Evolutionary conservation across 2,329 filamentous ascomycete species (phyloP), one percentile per base, ranked within the genome.

Genomic region (Apiospora koreana): DNA sequence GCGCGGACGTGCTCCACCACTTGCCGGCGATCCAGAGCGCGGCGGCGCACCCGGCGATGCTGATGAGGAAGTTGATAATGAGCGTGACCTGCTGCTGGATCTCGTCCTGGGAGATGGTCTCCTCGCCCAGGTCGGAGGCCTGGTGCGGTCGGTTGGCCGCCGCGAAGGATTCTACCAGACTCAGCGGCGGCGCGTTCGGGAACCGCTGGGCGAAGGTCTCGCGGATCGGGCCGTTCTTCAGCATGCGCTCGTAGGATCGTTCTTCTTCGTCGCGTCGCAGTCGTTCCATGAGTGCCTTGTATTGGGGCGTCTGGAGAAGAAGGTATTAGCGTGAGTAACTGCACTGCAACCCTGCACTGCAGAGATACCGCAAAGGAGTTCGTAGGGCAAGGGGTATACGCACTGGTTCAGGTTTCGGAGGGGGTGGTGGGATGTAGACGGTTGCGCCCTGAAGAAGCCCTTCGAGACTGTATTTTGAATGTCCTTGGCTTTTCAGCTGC

Each of bases 61-160:
- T 97, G 68, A 97, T 86, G 48, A 98, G 83, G 67, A 98, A 94
- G 80, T 98, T 99, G 76, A 97, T 86, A 68, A 98, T 94, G 9
- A 98, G 85, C 54, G 93, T 91, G 70, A 96, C 83, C 77, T 96
- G 94, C n/a, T 93, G 87, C 78, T 95, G 92, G 1, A 96, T 86
- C 71, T 96, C 93, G 45, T 88, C 87, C 73, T 91, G 91, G 2
- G 90, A 91, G 2, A 92, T 83, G 1, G 92, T 90, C 72, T 94
- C 92, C 73, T 89, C 86, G 74, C 81, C 82, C 7, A 84, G 76
- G 70, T 87, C 87, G 35, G 81, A 80, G 23, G 81, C 78, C 50
- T 79, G 84, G 31, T 79, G 82, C 0, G 85, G 85, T 10, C 81
- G 82, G 73, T 88, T 87, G 45, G 84, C 86, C 72, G 84, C 87